phyloP scores from a whole-genome alignment of 306 rosid genomes.

The Canavalia gladiata region DNA sequence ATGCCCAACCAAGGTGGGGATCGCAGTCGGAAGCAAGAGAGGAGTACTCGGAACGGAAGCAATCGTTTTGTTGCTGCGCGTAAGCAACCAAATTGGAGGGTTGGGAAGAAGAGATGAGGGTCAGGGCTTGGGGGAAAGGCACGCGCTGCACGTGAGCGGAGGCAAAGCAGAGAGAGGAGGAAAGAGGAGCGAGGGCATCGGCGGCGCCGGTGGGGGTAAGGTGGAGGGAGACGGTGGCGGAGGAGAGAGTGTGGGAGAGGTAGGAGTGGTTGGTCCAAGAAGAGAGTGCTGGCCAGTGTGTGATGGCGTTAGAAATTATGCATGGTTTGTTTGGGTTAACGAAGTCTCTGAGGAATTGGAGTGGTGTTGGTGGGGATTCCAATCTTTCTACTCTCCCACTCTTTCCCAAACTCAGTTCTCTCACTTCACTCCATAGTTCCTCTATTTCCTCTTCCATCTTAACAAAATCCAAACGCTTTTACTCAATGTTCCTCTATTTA shows the following conservation, averaged over 20 bases:
- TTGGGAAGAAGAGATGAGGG: slow-evolving; percentile 45
- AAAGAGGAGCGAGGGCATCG: slow-evolving; percentile 60
- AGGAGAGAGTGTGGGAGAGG: slow-evolving; percentile 66
- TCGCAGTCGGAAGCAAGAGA: slow-evolving; percentile 71
- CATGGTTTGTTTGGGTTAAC: slow-evolving; percentile 83
- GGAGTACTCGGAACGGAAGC: slow-evolving; percentile 71
- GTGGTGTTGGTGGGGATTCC: slow-evolving; percentile 65
- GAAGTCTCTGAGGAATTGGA: slow-evolving; percentile 66
- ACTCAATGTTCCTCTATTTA: too few species aligned
- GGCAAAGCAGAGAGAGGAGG: slow-evolving; percentile 56
- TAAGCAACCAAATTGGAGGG: slow-evolving; percentile 61
- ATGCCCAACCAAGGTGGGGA: slow-evolving; percentile 71
- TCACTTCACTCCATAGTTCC: slow-evolving; percentile 72
- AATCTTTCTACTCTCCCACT: slow-evolving; percentile 58
- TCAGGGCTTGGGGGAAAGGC: slow-evolving; percentile 54
- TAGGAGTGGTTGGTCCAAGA: slow-evolving; percentile 64
- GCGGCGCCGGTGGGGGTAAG: slow-evolving; percentile 87
- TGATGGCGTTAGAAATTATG: slow-evolving; percentile 70
- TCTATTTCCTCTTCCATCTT: slow-evolving; percentile 62
- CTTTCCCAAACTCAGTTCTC: slow-evolving; percentile 73
- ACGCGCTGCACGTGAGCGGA: slow-evolving; percentile 52
- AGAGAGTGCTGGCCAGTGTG: slow-evolving; percentile 82
- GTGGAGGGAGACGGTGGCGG: slow-evolving; percentile 71
- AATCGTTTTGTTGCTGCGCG: slow-evolving; percentile 86
- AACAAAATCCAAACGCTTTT: too few species aligned